Percentiles rank a stretch among this genome's conserved stretches.
Conservation (phyloP, 805 yeast genomes). For the Starmerella khaoyaiensis region DNA sequence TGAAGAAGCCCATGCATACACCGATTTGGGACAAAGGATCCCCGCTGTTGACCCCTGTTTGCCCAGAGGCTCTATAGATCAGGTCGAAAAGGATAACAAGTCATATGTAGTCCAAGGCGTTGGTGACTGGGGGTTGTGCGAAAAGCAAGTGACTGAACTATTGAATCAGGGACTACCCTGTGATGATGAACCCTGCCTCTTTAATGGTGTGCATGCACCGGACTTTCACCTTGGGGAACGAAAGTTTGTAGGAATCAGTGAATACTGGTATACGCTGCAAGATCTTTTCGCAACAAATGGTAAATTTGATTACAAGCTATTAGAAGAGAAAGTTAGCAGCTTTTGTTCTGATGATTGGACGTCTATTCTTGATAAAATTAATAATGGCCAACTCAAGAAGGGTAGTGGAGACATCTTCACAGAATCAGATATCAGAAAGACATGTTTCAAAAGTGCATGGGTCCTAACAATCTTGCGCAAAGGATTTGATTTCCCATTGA, state of each 20-base stretch:
- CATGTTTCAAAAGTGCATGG: slow-evolving; percentile 95
- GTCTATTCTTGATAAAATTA: slow-evolving; percentile 34
- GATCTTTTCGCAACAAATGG: slow-evolving; percentile 86
- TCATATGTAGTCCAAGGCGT: slow-evolving; percentile 43
- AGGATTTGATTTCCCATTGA: slow-evolving; percentile 70
- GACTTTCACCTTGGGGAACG: slow-evolving; percentile 64
- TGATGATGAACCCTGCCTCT: slow-evolving; percentile 74
- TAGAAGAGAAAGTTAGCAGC: slow-evolving; percentile 49
- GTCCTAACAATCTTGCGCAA: slow-evolving; percentile 78
- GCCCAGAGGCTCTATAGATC: slow-evolving; percentile 41
- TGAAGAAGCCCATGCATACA: slow-evolving; percentile 7
- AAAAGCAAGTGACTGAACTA: slow-evolving; percentile 47
- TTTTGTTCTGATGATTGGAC: slow-evolving; percentile 74
- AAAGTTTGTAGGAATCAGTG: slow-evolving; percentile 85
- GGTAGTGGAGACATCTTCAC: slow-evolving; percentile 34
- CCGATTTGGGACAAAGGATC: slow-evolving; percentile 12
- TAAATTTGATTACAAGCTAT: slow-evolving; percentile 61
- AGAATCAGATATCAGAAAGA: slow-evolving; percentile 48
- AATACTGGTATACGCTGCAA: slow-evolving; percentile 94
- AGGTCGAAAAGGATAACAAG: slow-evolving; percentile 8
- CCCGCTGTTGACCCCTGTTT: slow-evolving; percentile 62
- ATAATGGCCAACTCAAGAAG: slow-evolving; percentile 38
- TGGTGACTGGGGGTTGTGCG: slow-evolving; percentile 68
- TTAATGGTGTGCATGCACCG: slow-evolving; percentile 93
- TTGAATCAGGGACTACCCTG: slow-evolving; percentile 72